These are phyloP conservation scores for Vigna hirtella DNA, from an alignment of 306 rosid genomes.

Conservation along the genomic window DNA sequence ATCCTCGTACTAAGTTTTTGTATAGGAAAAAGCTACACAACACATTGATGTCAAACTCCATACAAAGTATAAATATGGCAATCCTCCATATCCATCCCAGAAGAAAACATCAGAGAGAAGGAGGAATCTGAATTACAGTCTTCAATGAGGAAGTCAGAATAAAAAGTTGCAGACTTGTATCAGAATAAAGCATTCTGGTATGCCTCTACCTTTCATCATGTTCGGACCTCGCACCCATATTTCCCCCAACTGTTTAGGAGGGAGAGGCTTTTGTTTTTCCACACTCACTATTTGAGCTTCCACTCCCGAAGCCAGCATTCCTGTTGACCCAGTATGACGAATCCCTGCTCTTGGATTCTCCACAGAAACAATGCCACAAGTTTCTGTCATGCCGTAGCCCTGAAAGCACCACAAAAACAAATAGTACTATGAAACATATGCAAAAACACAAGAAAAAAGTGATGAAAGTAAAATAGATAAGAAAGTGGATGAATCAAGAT, in stretches of 20 bases:
- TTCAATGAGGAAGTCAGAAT: background rate
- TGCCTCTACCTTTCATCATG: conserved; percentile 73
- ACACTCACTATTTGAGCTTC: conserved; percentile 72
- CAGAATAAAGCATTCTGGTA: background rate
- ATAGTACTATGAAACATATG: too few relatives aligned
- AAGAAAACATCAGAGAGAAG: background rate
- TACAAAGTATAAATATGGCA: background rate
- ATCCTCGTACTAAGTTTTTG: background rate
- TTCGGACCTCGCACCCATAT: conserved; percentile 81
- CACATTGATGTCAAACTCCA: conserved; percentile 3
- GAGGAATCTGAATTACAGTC: background rate
- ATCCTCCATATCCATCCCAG: background rate
- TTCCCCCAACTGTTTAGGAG: conserved; percentile 83
- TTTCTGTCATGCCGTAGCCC: conserved; percentile 96
- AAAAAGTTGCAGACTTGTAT: conserved; percentile 1
- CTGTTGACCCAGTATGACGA: conserved; percentile 73
- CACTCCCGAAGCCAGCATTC: conserved; percentile 66
- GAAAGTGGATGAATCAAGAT: too few relatives aligned
- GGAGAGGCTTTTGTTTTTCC: conserved; percentile 69
- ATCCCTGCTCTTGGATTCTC: conserved; percentile 59
- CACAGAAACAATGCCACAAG: conserved; percentile 63
- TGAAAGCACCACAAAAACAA: conserved; percentile 11
- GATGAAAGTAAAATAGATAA: too few relatives aligned
- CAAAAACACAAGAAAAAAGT: too few relatives aligned
- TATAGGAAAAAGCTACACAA: background rate